phyloP scores from a whole-genome alignment of 257 asterid species.

The Rhazya stricta region DNA sequence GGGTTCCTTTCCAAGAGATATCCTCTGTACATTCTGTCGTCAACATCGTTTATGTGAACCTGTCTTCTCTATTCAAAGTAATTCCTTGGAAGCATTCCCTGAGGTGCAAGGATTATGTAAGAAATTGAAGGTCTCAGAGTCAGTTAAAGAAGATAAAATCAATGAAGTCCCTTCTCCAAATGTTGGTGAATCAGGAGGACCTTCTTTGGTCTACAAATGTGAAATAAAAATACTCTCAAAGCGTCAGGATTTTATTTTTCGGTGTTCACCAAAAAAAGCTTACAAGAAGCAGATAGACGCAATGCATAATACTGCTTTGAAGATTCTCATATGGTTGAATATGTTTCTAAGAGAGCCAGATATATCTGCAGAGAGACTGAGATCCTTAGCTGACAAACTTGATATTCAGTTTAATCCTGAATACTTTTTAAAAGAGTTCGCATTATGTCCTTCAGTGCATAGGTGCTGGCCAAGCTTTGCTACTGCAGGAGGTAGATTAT shows the following conservation, averaged over 20 bases:
- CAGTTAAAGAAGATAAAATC: conserved; percentile 30
- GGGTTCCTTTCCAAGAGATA: conserved; percentile 76
- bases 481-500: conserved; percentile 13
- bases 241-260: conserved; percentile 52
- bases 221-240: conserved; percentile 56
- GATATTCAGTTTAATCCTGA: conserved; percentile 47
- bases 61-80: conserved; percentile 39
- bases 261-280: conserved; percentile 59
- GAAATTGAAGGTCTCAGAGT: conserved; percentile 48
- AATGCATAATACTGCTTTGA: conserved; percentile 59
- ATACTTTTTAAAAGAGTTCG: conserved; percentile 43
- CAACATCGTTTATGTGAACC: conserved; percentile 78
- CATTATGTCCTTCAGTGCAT: conserved; percentile 42
- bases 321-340: conserved; percentile 69
- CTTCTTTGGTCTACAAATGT: conserved; percentile 45
- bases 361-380: conserved; percentile 40
- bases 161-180: conserved; percentile 26
- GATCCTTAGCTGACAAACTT: conserved; percentile 40
- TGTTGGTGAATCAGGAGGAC: conserved; percentile 25
- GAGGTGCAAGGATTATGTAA: conserved; percentile 49
- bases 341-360: conserved; percentile 43
- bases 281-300: conserved; percentile 70
- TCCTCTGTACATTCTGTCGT: conserved; percentile 74
- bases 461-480: conserved; percentile 23
- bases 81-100: conserved; percentile 25